phyloP scores from a whole-genome alignment of 2,329 filamentous ascomycete genomes.

The Fusarium denticulatum region DNA sequence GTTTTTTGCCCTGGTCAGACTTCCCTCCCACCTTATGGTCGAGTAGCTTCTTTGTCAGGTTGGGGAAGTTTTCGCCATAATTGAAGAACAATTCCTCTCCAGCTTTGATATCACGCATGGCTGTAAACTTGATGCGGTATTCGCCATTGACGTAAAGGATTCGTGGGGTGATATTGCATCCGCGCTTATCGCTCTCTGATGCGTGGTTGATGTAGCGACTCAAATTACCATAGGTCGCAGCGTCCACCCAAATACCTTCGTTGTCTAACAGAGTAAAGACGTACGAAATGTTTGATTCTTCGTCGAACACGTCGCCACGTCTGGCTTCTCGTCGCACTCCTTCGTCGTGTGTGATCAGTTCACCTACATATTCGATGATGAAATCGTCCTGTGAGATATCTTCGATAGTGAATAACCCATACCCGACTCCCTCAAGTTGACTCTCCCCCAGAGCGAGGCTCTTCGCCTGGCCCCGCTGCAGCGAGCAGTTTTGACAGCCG shows the following conservation, averaged over 20 bases:
- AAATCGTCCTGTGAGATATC: constrained; percentile 75
- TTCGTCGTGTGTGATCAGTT: constrained; percentile 76
- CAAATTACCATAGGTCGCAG: constrained; percentile 80
- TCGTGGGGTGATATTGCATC: constrained; percentile 71
- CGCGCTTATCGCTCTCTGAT: constrained; percentile 57
- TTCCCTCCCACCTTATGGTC: constrained; percentile 51
- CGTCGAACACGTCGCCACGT: constrained; percentile 69
- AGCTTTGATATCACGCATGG: constrained; percentile 70
- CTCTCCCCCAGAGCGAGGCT: constrained; percentile 76
- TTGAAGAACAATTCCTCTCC: constrained; percentile 86
- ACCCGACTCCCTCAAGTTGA: constrained; percentile 73
- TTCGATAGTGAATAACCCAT: constrained; percentile 79
- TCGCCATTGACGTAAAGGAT: constrained; percentile 80
- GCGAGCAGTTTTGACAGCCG: constrained; percentile 76
- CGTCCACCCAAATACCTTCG: constrained; percentile 76
- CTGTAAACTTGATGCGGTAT: constrained; percentile 79
- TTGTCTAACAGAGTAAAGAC: constrained; percentile 68
- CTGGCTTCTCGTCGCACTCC: constrained; percentile 73
- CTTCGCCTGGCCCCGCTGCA: constrained; percentile 75
- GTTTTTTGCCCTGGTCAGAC: constrained; percentile 43
- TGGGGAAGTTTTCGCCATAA: constrained; percentile 77
- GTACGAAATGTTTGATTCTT: constrained; percentile 70
- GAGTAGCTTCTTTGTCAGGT: constrained; percentile 60
- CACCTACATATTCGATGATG: constrained; percentile 83
- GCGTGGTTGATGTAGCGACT: constrained; percentile 87